These are phyloP conservation scores for Ophiostoma sp. DNA, from an alignment of 2,329 filamentous ascomycete species.

Conservation along the genomic window DNA sequence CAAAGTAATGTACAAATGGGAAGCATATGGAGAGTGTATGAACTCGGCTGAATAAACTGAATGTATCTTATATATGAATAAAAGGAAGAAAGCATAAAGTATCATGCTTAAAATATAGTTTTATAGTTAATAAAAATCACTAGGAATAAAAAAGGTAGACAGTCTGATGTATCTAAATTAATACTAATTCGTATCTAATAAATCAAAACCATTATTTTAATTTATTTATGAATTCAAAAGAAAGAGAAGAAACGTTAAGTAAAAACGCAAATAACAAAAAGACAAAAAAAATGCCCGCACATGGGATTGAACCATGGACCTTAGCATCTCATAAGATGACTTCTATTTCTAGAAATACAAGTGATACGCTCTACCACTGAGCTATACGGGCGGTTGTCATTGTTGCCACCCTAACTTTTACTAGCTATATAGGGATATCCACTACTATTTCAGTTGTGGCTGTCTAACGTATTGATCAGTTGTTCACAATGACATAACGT, in stretches of 20 bases:
- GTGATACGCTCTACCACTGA: constrained; percentile 29
- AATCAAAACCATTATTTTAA: not conserved
- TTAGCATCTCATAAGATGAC: constrained; percentile 28
- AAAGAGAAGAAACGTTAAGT: not conserved
- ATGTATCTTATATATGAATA: too few species aligned
- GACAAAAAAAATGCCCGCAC: constrained; percentile 22
- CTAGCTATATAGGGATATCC: not conserved
- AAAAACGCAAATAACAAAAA: not conserved
- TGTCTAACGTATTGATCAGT: too few species aligned
- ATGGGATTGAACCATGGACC: constrained; percentile 28
- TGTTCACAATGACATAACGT: too few species aligned
- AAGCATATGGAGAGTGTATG: too few species aligned
- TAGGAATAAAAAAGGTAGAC: too few species aligned
- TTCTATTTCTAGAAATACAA: constrained; percentile 25
- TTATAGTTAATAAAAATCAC: too few species aligned
- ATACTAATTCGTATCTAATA: not conserved
- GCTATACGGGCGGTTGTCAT: constrained; percentile 25
- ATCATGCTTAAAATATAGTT: too few species aligned
- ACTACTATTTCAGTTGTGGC: not conserved
- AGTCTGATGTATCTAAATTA: not conserved
- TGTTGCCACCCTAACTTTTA: not conserved
- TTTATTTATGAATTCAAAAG: not conserved
- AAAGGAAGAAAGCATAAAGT: too few species aligned
- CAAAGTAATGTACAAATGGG: too few species aligned
- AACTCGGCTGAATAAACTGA: too few species aligned